Base-by-base conservation (phyloP, 139 green algal genomes). In the Tetratostichococcus sp. region DNA sequence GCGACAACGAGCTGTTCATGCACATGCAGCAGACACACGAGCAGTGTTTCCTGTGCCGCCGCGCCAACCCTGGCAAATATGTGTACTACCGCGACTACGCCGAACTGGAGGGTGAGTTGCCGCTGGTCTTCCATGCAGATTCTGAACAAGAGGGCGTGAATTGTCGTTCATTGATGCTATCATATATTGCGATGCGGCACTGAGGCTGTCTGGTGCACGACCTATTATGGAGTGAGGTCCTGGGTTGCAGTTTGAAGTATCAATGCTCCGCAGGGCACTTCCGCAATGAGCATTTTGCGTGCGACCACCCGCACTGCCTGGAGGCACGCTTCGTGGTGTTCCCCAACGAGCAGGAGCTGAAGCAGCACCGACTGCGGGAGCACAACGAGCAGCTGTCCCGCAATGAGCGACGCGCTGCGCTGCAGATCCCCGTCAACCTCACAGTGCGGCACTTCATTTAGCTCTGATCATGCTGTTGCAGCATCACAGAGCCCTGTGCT, bases 241-340 rank as follows among this genome's bases (percentile, higher is more conserved):
- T n/a, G n/a, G n/a, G n/a, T n/a, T n/a, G n/a, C n/a, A n/a, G n/a
- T n/a, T n/a, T n/a, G n/a, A n/a, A n/a, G n/a, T n/a, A n/a, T n/a
- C n/a, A n/a, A n/a, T 31, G 11, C 23, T 69, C 22, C 35, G 74
- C 86, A 93, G 87, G 89, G 23, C 94, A 98, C 78, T 98, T 97
- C 71, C 68, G 78, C 2, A 67, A 83, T 14, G 80, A 88, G 25
- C 94, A 98, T 84, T 88, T 91, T 85, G 74, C 86, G 43, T 98
- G 94, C 86, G 86, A 90, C 26, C 83, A 97, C 78, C 86, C 86
- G 0, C 62, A 69, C 31, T 98, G 94, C 87, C 73, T 97, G 73
- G 90, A 96, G 79, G 80, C 86, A 42, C 93, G 94, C 78, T 98
- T 97, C 73, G 86, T 97, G 42, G 94, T 98, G 35, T 98, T 98